These are phyloP conservation scores for Limnanthes douglasii DNA, from an alignment of 345 rosid species.

Conservation along the genomic window DNA sequence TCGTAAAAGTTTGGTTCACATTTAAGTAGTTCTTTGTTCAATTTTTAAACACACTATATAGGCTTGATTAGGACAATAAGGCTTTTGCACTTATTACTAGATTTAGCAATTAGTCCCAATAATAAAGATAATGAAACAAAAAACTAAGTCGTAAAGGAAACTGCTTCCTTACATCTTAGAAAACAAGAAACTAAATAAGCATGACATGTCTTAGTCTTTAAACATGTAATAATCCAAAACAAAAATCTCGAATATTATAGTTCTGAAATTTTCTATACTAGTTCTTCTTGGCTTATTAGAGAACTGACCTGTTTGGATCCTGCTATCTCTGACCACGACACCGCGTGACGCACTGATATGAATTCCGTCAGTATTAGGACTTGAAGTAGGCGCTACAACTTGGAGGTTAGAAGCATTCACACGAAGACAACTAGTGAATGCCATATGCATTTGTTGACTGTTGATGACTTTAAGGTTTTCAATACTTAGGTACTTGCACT, in stretches of 20 bases:
- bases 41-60: too few relatives aligned
- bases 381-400: constrained; percentile 52
- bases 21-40: too few relatives aligned
- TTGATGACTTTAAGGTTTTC: constrained; percentile 31
- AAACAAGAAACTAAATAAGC: too few relatives aligned
- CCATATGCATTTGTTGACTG: constrained; percentile 73
- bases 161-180: neutral
- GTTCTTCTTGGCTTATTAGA: neutral
- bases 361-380: constrained; percentile 93
- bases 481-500: constrained; percentile 61
- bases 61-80: too few relatives aligned
- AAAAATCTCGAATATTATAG: too few relatives aligned
- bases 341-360: constrained; percentile 67
- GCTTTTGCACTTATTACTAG: too few relatives aligned
- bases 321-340: constrained; percentile 33
- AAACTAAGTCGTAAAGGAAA: too few relatives aligned
- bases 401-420: constrained; percentile 27
- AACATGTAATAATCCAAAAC: too few relatives aligned
- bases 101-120: too few relatives aligned
- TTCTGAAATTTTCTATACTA: neutral
- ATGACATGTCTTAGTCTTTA: too few relatives aligned
- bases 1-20: too few relatives aligned
- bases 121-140: too few relatives aligned
- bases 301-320: constrained; percentile 50
- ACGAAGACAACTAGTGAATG: constrained; percentile 53